These are phyloP conservation scores for Stephanodiscus minutulus DNA, from an alignment of 108 stramenopile genomes.

Conservation along the genomic window DNA sequence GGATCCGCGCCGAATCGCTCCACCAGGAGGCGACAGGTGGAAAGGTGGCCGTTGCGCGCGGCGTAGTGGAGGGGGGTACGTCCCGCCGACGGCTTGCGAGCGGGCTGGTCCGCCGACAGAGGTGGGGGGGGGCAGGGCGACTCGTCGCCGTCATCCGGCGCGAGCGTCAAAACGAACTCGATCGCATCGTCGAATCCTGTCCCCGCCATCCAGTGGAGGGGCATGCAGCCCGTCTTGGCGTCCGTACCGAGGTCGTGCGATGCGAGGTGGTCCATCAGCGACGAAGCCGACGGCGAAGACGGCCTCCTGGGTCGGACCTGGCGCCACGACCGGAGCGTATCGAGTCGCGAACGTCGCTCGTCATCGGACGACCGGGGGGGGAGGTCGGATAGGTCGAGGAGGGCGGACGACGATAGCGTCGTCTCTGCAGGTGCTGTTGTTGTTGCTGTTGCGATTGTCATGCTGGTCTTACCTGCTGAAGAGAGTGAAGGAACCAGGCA, in stretches of 20 bases:
- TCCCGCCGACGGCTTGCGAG: constrained; percentile 44
- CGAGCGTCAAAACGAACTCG: constrained; percentile 16
- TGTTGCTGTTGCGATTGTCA: too few species aligned
- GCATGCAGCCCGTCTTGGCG: constrained; percentile 63
- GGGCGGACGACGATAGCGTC: constrained; percentile 11
- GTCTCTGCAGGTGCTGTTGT: not conserved
- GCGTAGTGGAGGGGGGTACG: constrained; percentile 86
- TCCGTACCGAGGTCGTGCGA: constrained; percentile 8
- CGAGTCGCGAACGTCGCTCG: constrained; percentile 28
- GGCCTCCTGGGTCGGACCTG: constrained; percentile 8
- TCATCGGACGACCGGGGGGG: not conserved
- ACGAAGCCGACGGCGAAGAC: not conserved
- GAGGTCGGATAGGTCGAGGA: constrained; percentile 32
- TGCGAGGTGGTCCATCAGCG: constrained; percentile 16
- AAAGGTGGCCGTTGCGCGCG: constrained; percentile 73
- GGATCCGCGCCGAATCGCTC: constrained; percentile 50
- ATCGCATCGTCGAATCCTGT: constrained; percentile 50
- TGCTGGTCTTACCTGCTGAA: too few species aligned
- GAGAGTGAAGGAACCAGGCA: too few species aligned
- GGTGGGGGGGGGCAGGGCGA: not conserved
- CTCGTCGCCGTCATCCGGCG: not conserved
- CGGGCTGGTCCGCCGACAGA: constrained; percentile 40
- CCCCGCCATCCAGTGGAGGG: constrained; percentile 83
- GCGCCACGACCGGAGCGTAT: constrained; percentile 30
- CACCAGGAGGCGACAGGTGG: constrained; percentile 54